Evolutionary conservation across 768 basidiomycete species (phyloP).

Genomic region (Boletus coccyginus): DNA sequence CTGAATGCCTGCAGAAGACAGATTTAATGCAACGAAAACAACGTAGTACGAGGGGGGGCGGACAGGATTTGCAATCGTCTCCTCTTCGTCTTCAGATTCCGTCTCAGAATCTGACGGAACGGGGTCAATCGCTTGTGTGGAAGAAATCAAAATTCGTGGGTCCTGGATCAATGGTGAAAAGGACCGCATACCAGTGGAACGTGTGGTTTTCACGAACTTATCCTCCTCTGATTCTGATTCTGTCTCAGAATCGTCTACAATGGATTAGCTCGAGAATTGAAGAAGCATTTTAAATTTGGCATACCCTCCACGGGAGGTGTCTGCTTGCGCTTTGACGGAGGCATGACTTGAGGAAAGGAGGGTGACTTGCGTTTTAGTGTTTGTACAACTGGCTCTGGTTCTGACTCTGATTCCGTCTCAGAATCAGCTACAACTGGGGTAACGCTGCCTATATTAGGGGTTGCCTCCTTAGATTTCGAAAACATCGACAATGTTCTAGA

Average conservation of each 20-base stretch:
- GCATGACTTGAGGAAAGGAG: constrained; percentile 4
- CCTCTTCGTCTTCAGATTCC: constrained; percentile 43
- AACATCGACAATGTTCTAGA: constrained; percentile 24
- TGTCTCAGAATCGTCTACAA: constrained; percentile 41
- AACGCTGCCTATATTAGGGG: background rate
- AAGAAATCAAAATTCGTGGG: background rate
- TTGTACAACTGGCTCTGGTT: constrained; percentile 5
- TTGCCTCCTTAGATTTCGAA: constrained; percentile 6
- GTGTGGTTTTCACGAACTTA: constrained; percentile 1
- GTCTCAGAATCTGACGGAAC: constrained; percentile 35
- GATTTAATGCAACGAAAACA: background rate
- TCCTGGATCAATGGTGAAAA: background rate
- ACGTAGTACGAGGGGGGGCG: constrained; percentile 2
- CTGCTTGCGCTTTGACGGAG: constrained; percentile 21
- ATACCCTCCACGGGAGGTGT: constrained; percentile 16
- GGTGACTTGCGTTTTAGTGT: constrained; percentile 26
- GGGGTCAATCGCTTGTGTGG: constrained; percentile 1
- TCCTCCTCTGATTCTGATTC: constrained; percentile 44
- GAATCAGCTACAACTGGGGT: constrained; percentile 19
- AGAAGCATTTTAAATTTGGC: background rate
- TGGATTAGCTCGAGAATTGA: background rate
- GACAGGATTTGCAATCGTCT: constrained; percentile 31
- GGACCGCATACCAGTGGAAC: constrained; percentile 14
- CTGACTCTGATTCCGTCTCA: constrained; percentile 36
- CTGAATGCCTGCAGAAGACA: constrained; percentile 32